phyloP scores from a whole-genome alignment of 139 green algal species.

The Chlorella sp. region DNA sequence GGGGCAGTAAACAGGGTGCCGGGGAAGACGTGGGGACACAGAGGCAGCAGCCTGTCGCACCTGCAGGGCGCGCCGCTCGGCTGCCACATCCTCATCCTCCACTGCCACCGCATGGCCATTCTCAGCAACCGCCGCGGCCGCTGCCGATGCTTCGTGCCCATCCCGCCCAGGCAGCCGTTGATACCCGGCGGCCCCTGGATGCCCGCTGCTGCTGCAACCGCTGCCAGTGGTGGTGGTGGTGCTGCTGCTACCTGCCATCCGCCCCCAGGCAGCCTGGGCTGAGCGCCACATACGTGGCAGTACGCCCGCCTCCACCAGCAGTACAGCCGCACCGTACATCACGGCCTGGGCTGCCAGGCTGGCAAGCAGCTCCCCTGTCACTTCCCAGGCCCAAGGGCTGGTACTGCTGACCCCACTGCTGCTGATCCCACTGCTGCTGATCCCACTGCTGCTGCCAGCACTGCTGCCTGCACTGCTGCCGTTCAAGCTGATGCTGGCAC shows the following conservation, averaged over 20 bases:
- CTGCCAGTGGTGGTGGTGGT: too few species aligned
- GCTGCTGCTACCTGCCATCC: background rate
- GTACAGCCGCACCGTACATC: constrained; percentile 45
- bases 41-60: background rate
- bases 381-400: constrained; percentile 28
- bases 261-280: background rate
- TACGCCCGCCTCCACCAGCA: constrained; percentile 60
- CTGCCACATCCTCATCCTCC: constrained; percentile 72
- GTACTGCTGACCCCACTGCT: background rate
- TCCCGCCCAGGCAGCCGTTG: background rate
- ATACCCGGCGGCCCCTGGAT: background rate
- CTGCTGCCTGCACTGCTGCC: background rate
- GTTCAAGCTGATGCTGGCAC: background rate
- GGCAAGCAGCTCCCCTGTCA: constrained; percentile 25
- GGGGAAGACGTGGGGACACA: too few species aligned
- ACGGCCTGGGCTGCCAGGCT: constrained; percentile 31
- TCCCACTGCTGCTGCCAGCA: background rate
- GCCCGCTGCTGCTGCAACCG: background rate
- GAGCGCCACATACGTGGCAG: background rate
- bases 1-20: too few species aligned
- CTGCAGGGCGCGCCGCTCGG: constrained; percentile 61
- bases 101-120: constrained; percentile 66
- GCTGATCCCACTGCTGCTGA: too few species aligned
- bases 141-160: background rate
- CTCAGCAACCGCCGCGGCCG: constrained; percentile 29